Conservation (phyloP, 345 rosid genomes). For the Anacardium occidentale region DNA sequence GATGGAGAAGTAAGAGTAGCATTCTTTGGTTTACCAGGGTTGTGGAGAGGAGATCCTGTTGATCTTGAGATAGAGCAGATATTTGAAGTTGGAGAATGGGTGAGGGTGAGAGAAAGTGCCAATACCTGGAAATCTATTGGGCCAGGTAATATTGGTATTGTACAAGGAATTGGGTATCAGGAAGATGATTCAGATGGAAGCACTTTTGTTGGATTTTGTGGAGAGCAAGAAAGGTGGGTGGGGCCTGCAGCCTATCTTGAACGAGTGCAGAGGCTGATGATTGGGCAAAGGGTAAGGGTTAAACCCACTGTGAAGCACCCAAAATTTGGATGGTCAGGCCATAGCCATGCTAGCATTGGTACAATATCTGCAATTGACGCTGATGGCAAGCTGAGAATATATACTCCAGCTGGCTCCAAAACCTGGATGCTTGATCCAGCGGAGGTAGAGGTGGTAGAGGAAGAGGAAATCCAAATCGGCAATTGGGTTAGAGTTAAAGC, state of each 20-base stretch:
- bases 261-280: constrained; percentile 51
- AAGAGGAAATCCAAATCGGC: constrained; percentile 75
- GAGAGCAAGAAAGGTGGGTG: constrained; percentile 93
- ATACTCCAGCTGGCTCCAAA: constrained; percentile 84
- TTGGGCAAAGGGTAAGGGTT: constrained; percentile 79
- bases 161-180: constrained; percentile 82
- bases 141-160: constrained; percentile 80
- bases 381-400: constrained; percentile 91
- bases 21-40: constrained; percentile 68
- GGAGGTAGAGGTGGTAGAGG: constrained; percentile 80
- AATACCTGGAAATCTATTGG: constrained; percentile 73
- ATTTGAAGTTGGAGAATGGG: constrained; percentile 98
- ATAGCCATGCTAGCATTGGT: constrained; percentile 74
- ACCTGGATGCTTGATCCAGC: constrained; percentile 98
- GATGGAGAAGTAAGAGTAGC: constrained; percentile 94
- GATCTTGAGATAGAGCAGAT: constrained; percentile 73
- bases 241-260: constrained; percentile 72
- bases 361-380: constrained; percentile 85
- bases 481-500: constrained; percentile 84
- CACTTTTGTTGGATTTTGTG: constrained; percentile 73
- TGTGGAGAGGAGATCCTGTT: constrained; percentile 96
- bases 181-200: constrained; percentile 83
- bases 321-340: constrained; percentile 95
- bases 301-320: constrained; percentile 84
- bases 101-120: constrained; percentile 56